Base-by-base conservation (phyloP, 352 stramenopile species). In the Phytophthora pseudosyringae region DNA sequence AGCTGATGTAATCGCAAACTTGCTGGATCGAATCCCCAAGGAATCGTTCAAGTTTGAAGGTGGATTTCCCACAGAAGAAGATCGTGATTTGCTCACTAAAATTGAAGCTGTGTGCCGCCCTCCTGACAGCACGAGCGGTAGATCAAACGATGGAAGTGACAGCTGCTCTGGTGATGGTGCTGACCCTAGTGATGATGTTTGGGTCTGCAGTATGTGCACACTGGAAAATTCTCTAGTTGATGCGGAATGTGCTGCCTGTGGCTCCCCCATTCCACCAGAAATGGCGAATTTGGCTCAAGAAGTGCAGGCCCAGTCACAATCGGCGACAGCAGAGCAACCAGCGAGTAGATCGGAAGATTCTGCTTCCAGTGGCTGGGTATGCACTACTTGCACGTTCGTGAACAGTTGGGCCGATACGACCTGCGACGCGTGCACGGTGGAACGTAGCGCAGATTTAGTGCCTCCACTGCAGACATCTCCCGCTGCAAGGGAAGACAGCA, bases 1-100 rank as follows among this genome's bases (percentile, higher is more conserved):
- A 38, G 66, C 82, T 16, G 83, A 94, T 59, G 83, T 92, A 13
- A 78, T 90, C 18, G 35, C 56, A 0, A 86, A 80, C 25, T 58
- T 93, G 7, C 46, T 90, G 7, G 38, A 69, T 11, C 55, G 81
- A 52, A 61, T 92, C 5, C 50, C 69, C 4, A 79, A 80, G 18
- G 75, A 84, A 59, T 73, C 58, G 10, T 81, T 93, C 21, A 59
- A 80, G 21, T 93, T 92, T 59, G 81, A 91, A 32, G 83, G 80
- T 3, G 79, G 78, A 16, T 50, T 58, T 45, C 76, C 80, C 1
- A 59, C 75, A 38, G 78, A 75, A 29, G 67, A 71, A 40, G 82
- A 93, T 38, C 16, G 29, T 1, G 70, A 74, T 0, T 32, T 93
- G 7, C 56, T 75, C 3, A 66, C 75, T 1, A 75, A 73, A 26